phyloP scores from a whole-genome alignment of 176 grass and related monocot species.

The Aegilops tauschii region DNA sequence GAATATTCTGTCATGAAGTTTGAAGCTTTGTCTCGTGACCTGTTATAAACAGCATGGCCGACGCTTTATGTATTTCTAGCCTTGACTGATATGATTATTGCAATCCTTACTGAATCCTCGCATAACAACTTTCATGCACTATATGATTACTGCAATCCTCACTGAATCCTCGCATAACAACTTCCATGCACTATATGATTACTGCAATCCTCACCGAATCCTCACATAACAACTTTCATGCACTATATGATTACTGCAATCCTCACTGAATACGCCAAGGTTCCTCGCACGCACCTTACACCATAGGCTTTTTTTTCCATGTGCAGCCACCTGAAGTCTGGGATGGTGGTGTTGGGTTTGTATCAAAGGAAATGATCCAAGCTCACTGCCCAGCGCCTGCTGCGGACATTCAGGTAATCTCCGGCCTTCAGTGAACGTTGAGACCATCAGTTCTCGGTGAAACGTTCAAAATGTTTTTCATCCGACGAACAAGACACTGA shows the following conservation, averaged over 20 bases:
- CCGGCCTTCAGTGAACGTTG: not conserved
- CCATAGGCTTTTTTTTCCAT: not conserved
- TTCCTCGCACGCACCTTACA: not conserved
- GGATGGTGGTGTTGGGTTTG: conserved; percentile 84
- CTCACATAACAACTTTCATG: not conserved
- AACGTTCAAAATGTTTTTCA: not conserved
- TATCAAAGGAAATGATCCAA: conserved; percentile 91
- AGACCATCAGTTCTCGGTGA: not conserved
- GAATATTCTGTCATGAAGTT: conserved; percentile 3
- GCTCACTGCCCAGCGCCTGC: conserved; percentile 69
- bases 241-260: not conserved
- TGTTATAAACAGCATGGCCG: not conserved
- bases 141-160: not conserved
- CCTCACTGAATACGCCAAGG: not conserved
- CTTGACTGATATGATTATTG: not conserved
- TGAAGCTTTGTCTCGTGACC: not conserved
- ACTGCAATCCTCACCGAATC: not conserved
- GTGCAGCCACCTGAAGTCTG: conserved; percentile 70
- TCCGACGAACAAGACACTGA: not conserved
- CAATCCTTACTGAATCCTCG: not conserved
- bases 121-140: not conserved
- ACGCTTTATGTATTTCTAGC: not conserved
- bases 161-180: not conserved
- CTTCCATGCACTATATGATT: not conserved
- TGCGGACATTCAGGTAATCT: conserved; percentile 73